Evolutionary conservation across 495 filamentous ascomycete genomes (phyloP), one percentile per base, ranked within the genome.

Genomic region (Glonium stellatum): DNA sequence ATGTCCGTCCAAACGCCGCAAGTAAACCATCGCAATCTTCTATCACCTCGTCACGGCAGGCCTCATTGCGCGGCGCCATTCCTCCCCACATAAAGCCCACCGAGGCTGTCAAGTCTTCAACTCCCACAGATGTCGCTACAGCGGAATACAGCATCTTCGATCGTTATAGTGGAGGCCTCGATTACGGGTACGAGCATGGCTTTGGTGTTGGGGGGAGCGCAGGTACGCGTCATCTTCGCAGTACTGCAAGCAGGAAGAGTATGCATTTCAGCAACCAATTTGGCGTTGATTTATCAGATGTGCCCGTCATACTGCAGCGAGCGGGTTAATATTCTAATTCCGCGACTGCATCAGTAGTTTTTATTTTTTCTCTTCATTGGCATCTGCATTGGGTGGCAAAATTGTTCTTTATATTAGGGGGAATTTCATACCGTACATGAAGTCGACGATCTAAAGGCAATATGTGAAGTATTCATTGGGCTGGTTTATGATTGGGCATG

Each of bases 171-270:
- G 76, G 76, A 23, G 75, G 76, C 10, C 57, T 77, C n/a, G 37
- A 64, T 22, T 79, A 76, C 56, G 76, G 73, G 9, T 79, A 72
- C 58, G 76, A 78, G 59, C 69, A 61, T 11, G 75, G 71, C 12
- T 69, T 52, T 18, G 72, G 73, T 0, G 58, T 73, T 35, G 67
- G 64, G 18, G 74, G 73, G n/a, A 75, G 72, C 64, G 72, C 74
- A 35, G 77, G 77, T 4, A 78, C 74, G 50, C 44, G 74, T 34
- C 58, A 52, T n/a, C 31, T 64, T 15, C 62, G 69, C 23, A 69
- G 61, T 19, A 63, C 53, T 39, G 73, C 65, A 42, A 73, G 65
- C 42, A 57, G 76, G 52, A 78, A 75, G 67, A 73, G 75, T 25
- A 53, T 76, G 44, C 75, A 74, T 58, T 67, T 75, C 59, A 76